Evolutionary conservation across 129 eudicot species (phyloP).

Genomic region (Heracleum sosnowskyi): DNA sequence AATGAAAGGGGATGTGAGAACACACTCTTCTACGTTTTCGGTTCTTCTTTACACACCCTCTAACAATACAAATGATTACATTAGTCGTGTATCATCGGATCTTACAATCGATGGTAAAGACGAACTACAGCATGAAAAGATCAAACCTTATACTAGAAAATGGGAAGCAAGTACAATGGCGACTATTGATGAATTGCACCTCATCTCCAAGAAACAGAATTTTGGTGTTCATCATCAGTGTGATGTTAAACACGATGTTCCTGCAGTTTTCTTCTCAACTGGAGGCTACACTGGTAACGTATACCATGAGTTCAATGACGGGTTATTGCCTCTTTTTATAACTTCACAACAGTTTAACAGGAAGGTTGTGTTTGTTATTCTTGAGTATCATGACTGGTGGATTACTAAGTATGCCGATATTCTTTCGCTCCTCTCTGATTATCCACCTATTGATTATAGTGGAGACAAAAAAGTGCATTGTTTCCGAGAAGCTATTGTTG

Average conservation of each 20-base stretch:
- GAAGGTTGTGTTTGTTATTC: conserved; percentile 84
- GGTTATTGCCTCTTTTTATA: conserved; percentile 72
- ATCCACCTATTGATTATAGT: conserved; percentile 56
- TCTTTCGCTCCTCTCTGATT: conserved; percentile 67
- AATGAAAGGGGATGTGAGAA: conserved; percentile 93
- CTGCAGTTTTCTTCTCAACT: conserved; percentile 94
- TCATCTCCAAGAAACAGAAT: conserved; percentile 31
- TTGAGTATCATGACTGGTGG: conserved; percentile 98
- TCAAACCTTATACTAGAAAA: conserved; percentile 82
- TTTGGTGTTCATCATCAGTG: conserved; percentile 28
- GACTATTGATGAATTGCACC: conserved; percentile 65
- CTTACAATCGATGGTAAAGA: conserved; percentile 4
- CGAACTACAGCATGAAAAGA: conserved; percentile 51
- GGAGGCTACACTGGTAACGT: conserved; percentile 97
- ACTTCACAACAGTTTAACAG: conserved; percentile 79
- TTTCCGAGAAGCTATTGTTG: conserved; percentile 74
- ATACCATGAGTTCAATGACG: conserved; percentile 93
- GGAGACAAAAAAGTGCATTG: conserved; percentile 76
- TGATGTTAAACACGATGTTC: conserved; percentile 75
- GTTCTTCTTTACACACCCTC: conserved; percentile 40
- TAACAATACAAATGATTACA: conserved; percentile 12
- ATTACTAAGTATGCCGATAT: conserved; percentile 62
- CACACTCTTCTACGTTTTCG: conserved; percentile 61
- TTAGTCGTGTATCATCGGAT: neutral
- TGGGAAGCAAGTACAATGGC: conserved; percentile 82